Percentiles rank a stretch among this genome's conserved stretches.
These are phyloP conservation scores for Cryptococcus amylolentus DNA, from an alignment of 1,284 basidiomycete species.

Conservation along the genomic window DNA sequence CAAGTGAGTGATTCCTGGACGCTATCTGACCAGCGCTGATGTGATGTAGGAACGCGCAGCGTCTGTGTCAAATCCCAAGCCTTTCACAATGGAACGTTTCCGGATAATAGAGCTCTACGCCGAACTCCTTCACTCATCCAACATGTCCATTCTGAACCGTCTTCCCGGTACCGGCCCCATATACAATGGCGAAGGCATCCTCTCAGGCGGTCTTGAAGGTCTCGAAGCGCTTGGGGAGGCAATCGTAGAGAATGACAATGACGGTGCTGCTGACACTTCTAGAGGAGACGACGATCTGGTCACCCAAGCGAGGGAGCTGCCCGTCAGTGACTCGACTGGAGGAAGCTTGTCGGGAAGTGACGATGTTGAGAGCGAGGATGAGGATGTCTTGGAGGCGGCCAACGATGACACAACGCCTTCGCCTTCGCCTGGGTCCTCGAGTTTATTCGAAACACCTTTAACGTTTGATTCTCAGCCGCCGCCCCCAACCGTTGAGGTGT, in stretches of 20 bases:
- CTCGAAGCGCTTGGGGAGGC: constrained; percentile 79
- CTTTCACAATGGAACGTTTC: constrained; percentile 91
- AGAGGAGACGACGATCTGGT: constrained; percentile 55
- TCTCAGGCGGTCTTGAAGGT: constrained; percentile 74
- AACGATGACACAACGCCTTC: constrained; percentile 29
- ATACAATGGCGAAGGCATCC: constrained; percentile 74
- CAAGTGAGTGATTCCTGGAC: constrained; percentile 55
- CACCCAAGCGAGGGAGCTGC: constrained; percentile 63
- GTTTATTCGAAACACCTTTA: constrained; percentile 3
- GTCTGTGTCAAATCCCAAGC: constrained; percentile 68
- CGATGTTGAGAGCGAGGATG: constrained; percentile 66
- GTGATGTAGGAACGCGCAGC: constrained; percentile 60
- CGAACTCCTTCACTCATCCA: constrained; percentile 94
- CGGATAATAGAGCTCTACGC: constrained; percentile 97
- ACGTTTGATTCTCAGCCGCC: constrained; percentile 7
- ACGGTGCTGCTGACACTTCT: constrained; percentile 51
- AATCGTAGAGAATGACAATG: constrained; percentile 55
- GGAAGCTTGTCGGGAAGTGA: constrained; percentile 58
- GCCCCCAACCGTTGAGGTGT: constrained; percentile 40
- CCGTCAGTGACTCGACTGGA: constrained; percentile 55
- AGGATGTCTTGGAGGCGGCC: constrained; percentile 69
- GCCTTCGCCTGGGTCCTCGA: constrained; percentile 15
- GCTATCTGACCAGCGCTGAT: constrained; percentile 1
- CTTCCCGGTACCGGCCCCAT: constrained; percentile 61
- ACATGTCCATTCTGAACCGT: constrained; percentile 94